A percentile compares a stretch with the other conserved stretches of the same genome.
phyloP scores from a whole-genome alignment of 2,329 filamentous ascomycete genomes.

The Graphium sp. region DNA sequence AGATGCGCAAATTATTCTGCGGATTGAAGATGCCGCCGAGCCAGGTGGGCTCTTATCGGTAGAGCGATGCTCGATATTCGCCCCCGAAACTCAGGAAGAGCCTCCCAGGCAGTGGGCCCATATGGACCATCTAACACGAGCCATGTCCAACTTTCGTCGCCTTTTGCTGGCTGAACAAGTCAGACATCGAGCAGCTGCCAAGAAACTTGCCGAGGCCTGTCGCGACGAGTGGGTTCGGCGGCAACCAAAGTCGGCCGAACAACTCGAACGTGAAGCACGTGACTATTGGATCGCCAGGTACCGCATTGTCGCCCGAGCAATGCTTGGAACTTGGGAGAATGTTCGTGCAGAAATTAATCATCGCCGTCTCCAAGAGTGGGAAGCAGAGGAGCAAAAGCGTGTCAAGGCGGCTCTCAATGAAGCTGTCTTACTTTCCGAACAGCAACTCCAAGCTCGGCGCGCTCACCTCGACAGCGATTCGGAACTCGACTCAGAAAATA shows the following conservation, averaged over 20 bases:
- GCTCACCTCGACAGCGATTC: slow-evolving; percentile 35
- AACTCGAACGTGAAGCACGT: slow-evolving; percentile 64
- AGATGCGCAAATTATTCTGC: slow-evolving; percentile 54
- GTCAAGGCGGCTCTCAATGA: slow-evolving; percentile 55
- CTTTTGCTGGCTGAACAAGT: slow-evolving; percentile 66
- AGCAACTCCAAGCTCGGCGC: slow-evolving; percentile 47
- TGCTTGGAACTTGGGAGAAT: slow-evolving; percentile 46
- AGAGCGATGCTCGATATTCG: slow-evolving; percentile 53
- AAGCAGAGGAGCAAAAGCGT: slow-evolving; percentile 45
- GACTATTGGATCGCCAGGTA: slow-evolving; percentile 53
- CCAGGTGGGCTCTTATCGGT: slow-evolving; percentile 60
- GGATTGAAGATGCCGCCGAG: slow-evolving; percentile 56
- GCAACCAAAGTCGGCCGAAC: slow-evolving; percentile 61
- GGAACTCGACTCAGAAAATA: slow-evolving; percentile 24
- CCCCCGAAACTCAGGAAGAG: slow-evolving; percentile 56
- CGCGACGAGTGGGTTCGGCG: slow-evolving; percentile 57
- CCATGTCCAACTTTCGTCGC: slow-evolving; percentile 64
- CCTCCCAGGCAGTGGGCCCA: slow-evolving; percentile 72
- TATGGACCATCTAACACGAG: slow-evolving; percentile 66
- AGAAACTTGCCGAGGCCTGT: slow-evolving; percentile 62
- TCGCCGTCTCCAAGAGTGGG: slow-evolving; percentile 41
- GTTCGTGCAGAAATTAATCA: slow-evolving; percentile 44
- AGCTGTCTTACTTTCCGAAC: slow-evolving; percentile 55
- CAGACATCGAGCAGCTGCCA: slow-evolving; percentile 61
- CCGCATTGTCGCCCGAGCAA: slow-evolving; percentile 46